Evolutionary conservation across 2,329 filamentous ascomycete species (phyloP).

Genomic region (Elsinoe fawcettii): DNA sequence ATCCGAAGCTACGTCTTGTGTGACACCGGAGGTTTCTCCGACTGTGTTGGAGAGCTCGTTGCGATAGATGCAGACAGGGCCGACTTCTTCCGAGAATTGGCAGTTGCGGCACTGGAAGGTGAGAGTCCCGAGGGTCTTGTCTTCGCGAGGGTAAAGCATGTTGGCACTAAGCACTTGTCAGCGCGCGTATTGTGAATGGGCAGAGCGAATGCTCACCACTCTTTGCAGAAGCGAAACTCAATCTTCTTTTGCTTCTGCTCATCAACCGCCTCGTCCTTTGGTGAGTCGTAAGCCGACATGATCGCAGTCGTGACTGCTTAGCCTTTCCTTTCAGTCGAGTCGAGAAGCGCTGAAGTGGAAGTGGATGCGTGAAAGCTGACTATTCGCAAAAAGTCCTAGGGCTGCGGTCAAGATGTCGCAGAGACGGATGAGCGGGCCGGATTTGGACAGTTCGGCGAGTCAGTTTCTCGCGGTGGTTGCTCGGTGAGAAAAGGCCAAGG

Average conservation of each 20-base stretch:
- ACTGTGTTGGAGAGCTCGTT: constrained; percentile 87
- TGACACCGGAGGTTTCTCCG: constrained; percentile 93
- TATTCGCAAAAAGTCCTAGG: neutral
- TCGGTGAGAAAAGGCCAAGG: constrained; percentile 12
- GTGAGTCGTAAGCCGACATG: constrained; percentile 28
- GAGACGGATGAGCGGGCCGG: neutral
- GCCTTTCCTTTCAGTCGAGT: too few relatives aligned
- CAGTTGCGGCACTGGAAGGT: constrained; percentile 96
- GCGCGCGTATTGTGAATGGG: neutral
- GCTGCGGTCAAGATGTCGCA: neutral
- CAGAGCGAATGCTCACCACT: constrained; percentile 59
- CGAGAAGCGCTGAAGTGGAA: neutral
- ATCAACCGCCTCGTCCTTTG: constrained; percentile 24
- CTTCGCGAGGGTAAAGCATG: constrained; percentile 95
- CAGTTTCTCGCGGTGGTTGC: neutral
- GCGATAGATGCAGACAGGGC: constrained; percentile 89
- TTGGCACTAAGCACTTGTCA: constrained; percentile 58
- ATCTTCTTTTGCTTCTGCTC: constrained; percentile 59
- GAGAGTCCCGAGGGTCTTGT: constrained; percentile 71
- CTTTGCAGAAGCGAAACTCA: constrained; percentile 94
- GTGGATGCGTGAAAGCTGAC: neutral
- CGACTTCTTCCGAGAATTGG: constrained; percentile 77
- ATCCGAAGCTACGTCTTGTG: constrained; percentile 92
- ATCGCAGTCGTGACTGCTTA: constrained; percentile 14
- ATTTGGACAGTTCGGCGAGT: neutral